Evolutionary conservation across 805 yeast species (phyloP).

Genomic region (Candida endomychidarum): DNA sequence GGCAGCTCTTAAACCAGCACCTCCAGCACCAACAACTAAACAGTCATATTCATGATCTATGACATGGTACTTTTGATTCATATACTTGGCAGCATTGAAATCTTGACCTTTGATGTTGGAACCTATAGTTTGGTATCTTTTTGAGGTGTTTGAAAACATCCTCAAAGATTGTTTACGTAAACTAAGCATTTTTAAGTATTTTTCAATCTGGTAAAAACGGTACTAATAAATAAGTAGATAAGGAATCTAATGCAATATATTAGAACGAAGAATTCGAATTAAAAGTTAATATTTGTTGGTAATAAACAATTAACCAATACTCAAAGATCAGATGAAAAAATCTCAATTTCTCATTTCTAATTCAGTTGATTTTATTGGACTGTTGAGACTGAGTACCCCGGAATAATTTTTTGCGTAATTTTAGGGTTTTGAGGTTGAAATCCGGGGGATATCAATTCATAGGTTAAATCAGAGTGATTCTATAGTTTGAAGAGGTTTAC

Average conservation of each 20-base stretch:
- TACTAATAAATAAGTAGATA: neutral
- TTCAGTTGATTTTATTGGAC: constrained; percentile 9
- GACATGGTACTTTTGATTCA: constrained; percentile 74
- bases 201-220: constrained; percentile 1
- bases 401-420: no score
- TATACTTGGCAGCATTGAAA: constrained; percentile 42
- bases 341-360: constrained; percentile 10
- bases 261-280: neutral
- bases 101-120: constrained; percentile 36
- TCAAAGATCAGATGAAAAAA: constrained; percentile 6
- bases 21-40: constrained; percentile 98
- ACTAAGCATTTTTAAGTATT: constrained; percentile 11
- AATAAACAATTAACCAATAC: constrained; percentile 4
- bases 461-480: no score
- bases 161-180: constrained; percentile 14
- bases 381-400: constrained; percentile 2
- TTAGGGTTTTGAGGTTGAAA: neutral
- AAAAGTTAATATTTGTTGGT: neutral
- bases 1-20: constrained; percentile 98
- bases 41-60: constrained; percentile 98
- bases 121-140: constrained; percentile 37
- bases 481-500: no score
- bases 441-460: neutral
- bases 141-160: constrained; percentile 23
- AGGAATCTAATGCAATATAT: neutral